phyloP scores from a whole-genome alignment of 2,329 filamentous ascomycete genomes.

The Graphilbum fragrans region DNA sequence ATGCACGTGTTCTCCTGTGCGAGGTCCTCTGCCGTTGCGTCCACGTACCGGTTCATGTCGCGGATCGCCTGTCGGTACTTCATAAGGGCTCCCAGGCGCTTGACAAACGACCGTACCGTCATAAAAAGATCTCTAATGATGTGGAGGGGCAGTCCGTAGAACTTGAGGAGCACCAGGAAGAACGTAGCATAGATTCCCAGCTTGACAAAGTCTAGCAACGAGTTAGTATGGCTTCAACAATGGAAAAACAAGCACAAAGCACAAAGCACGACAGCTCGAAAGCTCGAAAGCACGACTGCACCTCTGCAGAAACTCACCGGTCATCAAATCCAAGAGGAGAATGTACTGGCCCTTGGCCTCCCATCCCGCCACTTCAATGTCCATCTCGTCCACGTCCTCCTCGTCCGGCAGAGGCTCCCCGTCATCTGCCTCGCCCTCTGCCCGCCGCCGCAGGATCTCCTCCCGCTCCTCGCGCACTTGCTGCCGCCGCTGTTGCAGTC shows the following conservation, averaged over 20 bases:
- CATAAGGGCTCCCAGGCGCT: constrained; percentile 76
- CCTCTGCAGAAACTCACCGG: constrained; percentile 41
- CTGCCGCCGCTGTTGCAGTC: constrained; percentile 53
- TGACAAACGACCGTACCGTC: constrained; percentile 83
- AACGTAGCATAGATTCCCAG: constrained; percentile 81
- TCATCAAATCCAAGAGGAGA: constrained; percentile 74
- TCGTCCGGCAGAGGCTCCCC: constrained; percentile 36
- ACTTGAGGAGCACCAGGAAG: constrained; percentile 84
- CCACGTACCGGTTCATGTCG: constrained; percentile 90
- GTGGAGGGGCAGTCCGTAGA: constrained; percentile 92
- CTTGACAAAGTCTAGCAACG: constrained; percentile 67
- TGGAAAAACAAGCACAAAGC: neutral
- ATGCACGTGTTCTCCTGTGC: constrained; percentile 86
- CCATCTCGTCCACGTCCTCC: constrained; percentile 75
- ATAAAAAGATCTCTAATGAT: constrained; percentile 94
- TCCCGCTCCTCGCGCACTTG: constrained; percentile 52
- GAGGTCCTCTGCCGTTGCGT: constrained; percentile 81
- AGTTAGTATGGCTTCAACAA: neutral
- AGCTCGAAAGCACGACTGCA: neutral
- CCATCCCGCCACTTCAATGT: constrained; percentile 93
- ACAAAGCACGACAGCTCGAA: too few species aligned
- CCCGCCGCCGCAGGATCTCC: constrained; percentile 36
- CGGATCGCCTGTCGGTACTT: constrained; percentile 83
- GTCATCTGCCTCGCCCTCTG: constrained; percentile 16
- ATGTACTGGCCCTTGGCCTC: constrained; percentile 91